Conservation (phyloP, 192 early-diverging fungal genomes). For the Chytriomyces hyalinus region DNA sequence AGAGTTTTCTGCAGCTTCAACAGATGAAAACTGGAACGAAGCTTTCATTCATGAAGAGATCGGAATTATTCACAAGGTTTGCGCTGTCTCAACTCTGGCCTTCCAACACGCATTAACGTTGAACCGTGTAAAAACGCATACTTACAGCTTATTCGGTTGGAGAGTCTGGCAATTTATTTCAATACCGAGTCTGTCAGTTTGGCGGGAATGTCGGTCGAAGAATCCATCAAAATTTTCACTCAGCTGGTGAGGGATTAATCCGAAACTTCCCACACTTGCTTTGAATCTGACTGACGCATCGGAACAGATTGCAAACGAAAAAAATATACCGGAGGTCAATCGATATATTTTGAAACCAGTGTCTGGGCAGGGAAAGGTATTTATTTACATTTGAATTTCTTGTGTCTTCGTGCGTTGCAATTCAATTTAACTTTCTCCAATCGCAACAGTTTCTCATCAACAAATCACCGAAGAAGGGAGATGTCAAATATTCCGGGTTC, state of each 20-base stretch:
- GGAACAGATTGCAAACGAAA: conserved; percentile 63
- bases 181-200: conserved; percentile 76
- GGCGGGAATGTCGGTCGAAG: conserved; percentile 52
- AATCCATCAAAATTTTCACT: conserved; percentile 53
- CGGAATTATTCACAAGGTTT: conserved; percentile 85
- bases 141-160: conserved; percentile 62
- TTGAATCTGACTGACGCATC: conserved; percentile 19
- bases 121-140: neutral
- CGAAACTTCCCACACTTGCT: neutral
- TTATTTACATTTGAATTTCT: neutral
- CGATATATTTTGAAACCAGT: conserved; percentile 93
- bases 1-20: conserved; percentile 91
- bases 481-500: conserved; percentile 65
- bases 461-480: conserved; percentile 66
- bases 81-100: neutral
- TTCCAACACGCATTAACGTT: neutral
- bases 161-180: conserved; percentile 85
- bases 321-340: conserved; percentile 63
- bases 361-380: conserved; percentile 79
- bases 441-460: conserved; percentile 65
- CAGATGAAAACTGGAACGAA: conserved; percentile 81
- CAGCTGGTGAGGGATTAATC: conserved; percentile 44
- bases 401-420: neutral
- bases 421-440: conserved; percentile 1
- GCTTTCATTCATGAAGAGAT: conserved; percentile 80